Base-by-base conservation (phyloP, 371 early-diverging fungal genomes). In the Fennellomyces sp. region DNA sequence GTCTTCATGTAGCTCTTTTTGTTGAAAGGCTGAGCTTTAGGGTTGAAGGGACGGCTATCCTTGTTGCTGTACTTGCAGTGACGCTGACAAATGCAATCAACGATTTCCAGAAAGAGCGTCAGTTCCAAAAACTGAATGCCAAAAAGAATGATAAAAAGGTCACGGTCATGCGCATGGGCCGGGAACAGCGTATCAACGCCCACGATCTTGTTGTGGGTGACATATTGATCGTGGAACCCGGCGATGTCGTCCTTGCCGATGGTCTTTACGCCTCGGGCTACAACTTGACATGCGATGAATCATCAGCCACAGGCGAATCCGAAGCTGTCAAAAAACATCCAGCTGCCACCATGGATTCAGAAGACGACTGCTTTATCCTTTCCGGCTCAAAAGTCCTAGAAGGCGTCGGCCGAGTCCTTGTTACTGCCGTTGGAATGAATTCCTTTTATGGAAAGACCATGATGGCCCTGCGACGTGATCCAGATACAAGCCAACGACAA, bases 41-140 rank as follows among this genome's bases (percentile, higher is more conserved):
- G 91, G 85, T 94, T 0, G 94, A 94, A 73, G 96, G 96, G 33
- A 84, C 87, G 3, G 95, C 97, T 30, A 97, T 97, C 65, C 70
- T 93, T 29, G 80, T 86, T 10, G 95, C 95, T n/a, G 96, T 98
- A 21, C 73, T 94, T 3, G 89, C 95, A 13, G 97, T 98, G 11
- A 85, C 96, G 33, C 78, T 92, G 17, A 95, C 97, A 41, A 95
- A 95, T 55, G 92, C 96, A 21, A 90, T 94, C 69, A 99, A 97
- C 66, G 97, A 99, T 75, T 97, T 91, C 79, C 89, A 93, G 73
- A 96, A 97, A 77, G 97, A 97, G 72, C 76, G 74, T 53, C 95
- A 97, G 78, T 97, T 98, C 81, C 91, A 91, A 58, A 89, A 89
- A 66, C 86, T 98, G 35, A 93, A 91, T 66, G 91, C 92, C 41